phyloP scores from a whole-genome alignment of 306 rosid species.

The Lagenaria siceraria region DNA sequence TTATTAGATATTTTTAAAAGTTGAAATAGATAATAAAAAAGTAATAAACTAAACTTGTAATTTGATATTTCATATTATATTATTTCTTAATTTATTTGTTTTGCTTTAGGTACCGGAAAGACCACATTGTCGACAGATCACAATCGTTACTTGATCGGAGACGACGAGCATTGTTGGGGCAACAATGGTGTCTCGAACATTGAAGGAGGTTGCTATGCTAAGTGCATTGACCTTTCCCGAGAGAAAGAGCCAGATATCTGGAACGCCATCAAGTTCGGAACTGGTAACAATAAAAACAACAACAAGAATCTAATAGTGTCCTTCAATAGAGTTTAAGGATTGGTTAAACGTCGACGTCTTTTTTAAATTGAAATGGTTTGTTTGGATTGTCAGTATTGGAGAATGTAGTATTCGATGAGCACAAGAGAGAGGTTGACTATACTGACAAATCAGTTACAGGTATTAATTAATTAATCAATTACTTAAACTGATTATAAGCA shows the following conservation, averaged over 20 bases:
- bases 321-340: no score
- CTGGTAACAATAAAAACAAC: slow-evolving; percentile 24
- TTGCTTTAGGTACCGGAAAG: slow-evolving; percentile 26
- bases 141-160: slow-evolving; percentile 41
- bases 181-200: slow-evolving; percentile 39
- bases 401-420: slow-evolving; percentile 84
- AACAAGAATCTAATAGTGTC: not conserved
- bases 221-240: slow-evolving; percentile 33
- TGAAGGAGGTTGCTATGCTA: slow-evolving; percentile 53
- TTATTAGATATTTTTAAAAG: no score
- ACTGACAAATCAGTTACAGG: slow-evolving; percentile 86
- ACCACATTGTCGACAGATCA: slow-evolving; percentile 44
- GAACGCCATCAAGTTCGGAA: slow-evolving; percentile 50
- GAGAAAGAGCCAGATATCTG: slow-evolving; percentile 51
- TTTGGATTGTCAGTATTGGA: slow-evolving; percentile 44
- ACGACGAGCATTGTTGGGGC: slow-evolving; percentile 48
- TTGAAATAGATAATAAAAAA: no score
- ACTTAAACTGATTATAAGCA: no score
- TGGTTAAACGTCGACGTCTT: no score
- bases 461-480: not conserved
- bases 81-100: not conserved
- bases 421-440: slow-evolving; percentile 63
- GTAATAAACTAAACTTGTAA: no score
- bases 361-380: no score
- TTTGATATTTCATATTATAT: no score